Percentiles rank a stretch among this genome's conserved stretches.
phyloP scores from a whole-genome alignment of 345 rosid species.

The Gossypium mustelinum region DNA sequence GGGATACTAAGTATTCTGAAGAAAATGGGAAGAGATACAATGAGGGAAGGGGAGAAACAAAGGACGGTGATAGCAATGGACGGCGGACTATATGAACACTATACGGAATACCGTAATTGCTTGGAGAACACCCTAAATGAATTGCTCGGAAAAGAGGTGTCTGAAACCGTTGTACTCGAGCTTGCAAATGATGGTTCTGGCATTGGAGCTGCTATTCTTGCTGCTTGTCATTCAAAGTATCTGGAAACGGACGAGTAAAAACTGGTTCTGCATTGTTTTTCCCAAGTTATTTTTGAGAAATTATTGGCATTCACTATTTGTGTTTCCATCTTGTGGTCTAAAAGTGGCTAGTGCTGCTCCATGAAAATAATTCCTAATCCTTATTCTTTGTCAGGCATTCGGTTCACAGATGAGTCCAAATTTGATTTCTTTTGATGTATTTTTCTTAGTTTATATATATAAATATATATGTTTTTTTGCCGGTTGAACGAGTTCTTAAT shows the following conservation, averaged over 20 bases:
- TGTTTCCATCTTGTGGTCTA: neutral
- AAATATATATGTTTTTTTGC: no score
- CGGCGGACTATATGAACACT: conserved; percentile 78
- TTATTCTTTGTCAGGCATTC: neutral
- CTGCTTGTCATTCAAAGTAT: conserved; percentile 69
- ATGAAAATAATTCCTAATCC: conserved; percentile 4
- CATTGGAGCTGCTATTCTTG: conserved; percentile 71
- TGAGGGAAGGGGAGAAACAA: conserved; percentile 50
- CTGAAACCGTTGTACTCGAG: conserved; percentile 38
- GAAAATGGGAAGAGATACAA: conserved; percentile 64
- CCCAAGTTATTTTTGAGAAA: neutral
- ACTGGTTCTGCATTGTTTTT: neutral
- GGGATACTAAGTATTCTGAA: conserved; percentile 69
- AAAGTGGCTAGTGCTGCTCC: neutral
- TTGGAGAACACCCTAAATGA: conserved; percentile 58
- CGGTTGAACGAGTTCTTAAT: neutral
- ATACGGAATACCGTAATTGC: conserved; percentile 49
- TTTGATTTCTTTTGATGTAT: neutral
- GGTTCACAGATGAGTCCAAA: neutral
- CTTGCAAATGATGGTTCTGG: conserved; percentile 77
- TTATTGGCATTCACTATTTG: neutral
- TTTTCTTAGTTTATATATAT: no score
- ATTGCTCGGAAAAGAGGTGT: conserved; percentile 59
- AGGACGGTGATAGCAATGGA: conserved; percentile 70
- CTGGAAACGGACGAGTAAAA: conserved; percentile 20